phyloP scores from a whole-genome alignment of 2,329 filamentous ascomycete species.

The Rhynchosporium agropyri region DNA sequence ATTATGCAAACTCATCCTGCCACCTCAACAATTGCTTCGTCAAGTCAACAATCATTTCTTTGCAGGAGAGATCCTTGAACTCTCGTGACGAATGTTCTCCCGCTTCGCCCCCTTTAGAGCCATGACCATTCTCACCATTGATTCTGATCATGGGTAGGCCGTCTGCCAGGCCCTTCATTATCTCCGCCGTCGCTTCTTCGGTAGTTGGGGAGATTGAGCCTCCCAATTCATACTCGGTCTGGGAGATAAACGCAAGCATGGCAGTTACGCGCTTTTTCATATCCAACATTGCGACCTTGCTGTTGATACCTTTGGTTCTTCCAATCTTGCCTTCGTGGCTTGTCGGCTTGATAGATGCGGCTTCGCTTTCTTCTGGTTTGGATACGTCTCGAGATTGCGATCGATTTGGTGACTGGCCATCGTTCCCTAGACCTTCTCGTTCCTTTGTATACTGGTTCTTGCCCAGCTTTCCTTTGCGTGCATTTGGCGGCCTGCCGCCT shows the following conservation, averaged over 20 bases:
- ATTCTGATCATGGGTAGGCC: constrained; percentile 43
- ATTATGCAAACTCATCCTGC: constrained; percentile 42
- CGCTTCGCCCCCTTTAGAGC: constrained; percentile 42
- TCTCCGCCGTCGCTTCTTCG: constrained; percentile 44
- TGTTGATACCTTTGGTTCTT: constrained; percentile 44
- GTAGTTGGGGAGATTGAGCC: constrained; percentile 52
- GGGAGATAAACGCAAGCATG: constrained; percentile 87
- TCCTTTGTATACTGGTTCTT: constrained; percentile 85
- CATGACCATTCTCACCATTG: constrained; percentile 43
- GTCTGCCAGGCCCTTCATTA: constrained; percentile 42
- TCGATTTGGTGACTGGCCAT: constrained; percentile 57
- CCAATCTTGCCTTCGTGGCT: constrained; percentile 42
- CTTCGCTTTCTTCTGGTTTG: constrained; percentile 52
- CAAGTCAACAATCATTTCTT: constrained; percentile 47
- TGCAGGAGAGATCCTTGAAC: constrained; percentile 69
- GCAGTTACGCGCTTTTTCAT: constrained; percentile 82
- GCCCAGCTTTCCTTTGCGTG: constrained; percentile 67
- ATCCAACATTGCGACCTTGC: constrained; percentile 80
- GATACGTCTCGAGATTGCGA: constrained; percentile 51
- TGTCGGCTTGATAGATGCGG: constrained; percentile 44
- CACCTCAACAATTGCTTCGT: constrained; percentile 45
- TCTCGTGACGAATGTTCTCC: constrained; percentile 47
- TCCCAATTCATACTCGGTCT: constrained; percentile 83
- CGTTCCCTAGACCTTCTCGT: constrained; percentile 56
- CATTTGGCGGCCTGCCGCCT: constrained; percentile 61